These are phyloP conservation scores for Ogataea pilisensis DNA, from an alignment of 805 yeast genomes.

Conservation along the genomic window DNA sequence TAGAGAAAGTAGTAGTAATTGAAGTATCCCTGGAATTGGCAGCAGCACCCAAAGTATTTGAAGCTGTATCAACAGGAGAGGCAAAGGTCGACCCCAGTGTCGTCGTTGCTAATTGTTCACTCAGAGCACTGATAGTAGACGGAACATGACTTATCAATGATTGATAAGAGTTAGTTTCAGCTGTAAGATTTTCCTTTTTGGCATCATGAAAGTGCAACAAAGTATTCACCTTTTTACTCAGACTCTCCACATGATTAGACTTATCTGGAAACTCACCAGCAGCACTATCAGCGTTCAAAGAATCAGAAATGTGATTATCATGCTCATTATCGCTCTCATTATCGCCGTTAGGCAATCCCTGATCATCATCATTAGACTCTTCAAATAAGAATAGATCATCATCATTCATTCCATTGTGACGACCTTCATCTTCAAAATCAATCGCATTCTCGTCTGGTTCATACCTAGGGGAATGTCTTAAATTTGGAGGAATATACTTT, in stretches of 20 bases:
- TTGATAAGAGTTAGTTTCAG: constrained; percentile 17
- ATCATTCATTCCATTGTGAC: constrained; percentile 24
- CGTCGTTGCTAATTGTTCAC: constrained; percentile 17
- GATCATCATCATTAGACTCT: constrained; percentile 23
- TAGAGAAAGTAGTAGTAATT: constrained; percentile 22
- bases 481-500: constrained; percentile 69
- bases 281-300: background rate
- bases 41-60: constrained; percentile 1
- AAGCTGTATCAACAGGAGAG: background rate
- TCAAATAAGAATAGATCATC: constrained; percentile 39
- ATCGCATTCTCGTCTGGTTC: constrained; percentile 18
- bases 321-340: no score
- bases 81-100: constrained; percentile 6
- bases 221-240: constrained; percentile 1
- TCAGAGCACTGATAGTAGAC: constrained; percentile 11
- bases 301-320: no score
- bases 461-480: constrained; percentile 43
- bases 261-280: background rate
- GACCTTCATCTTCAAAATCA: constrained; percentile 31
- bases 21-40: constrained; percentile 26
- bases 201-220: constrained; percentile 6
- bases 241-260: constrained; percentile 1
- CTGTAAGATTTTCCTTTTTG: constrained; percentile 8
- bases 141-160: constrained; percentile 17
- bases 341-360: constrained; percentile 2